A percentile compares a stretch with the other conserved stretches of the same genome.
phyloP scores from a whole-genome alignment of 768 basidiomycete species.

The Mycena leptocephala region DNA sequence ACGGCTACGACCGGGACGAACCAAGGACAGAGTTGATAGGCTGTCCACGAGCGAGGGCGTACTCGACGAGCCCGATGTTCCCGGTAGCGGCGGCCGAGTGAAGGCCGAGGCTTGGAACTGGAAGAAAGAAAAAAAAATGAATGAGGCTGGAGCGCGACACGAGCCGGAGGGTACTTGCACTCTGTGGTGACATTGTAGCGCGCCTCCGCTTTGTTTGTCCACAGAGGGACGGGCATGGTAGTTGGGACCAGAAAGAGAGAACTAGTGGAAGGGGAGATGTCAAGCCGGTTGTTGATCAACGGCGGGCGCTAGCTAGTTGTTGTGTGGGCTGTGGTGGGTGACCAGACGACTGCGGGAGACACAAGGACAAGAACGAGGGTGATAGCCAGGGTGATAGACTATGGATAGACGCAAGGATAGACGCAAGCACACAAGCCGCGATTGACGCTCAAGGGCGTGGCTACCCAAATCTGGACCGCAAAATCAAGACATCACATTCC shows the following conservation, averaged over 20 bases:
- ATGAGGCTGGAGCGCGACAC: neutral
- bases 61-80: slow-evolving; percentile 93
- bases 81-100: slow-evolving; percentile 88
- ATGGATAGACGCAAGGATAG: neutral
- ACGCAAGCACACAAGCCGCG: neutral
- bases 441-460: no score
- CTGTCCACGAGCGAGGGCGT: slow-evolving; percentile 94
- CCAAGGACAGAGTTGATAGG: slow-evolving; percentile 95
- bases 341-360: neutral
- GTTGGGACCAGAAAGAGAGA: slow-evolving; percentile 19
- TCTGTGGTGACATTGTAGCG: slow-evolving; percentile 75
- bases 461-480: no score
- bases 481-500: no score
- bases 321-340: neutral
- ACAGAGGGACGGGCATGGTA: slow-evolving; percentile 66
- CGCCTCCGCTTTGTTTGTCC: slow-evolving; percentile 68
- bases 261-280: slow-evolving; percentile 35
- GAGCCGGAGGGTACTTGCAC: slow-evolving; percentile 54
- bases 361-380: neutral
- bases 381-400: neutral
- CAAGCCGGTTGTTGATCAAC: slow-evolving; percentile 32
- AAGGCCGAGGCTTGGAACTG: slow-evolving; percentile 84
- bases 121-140: slow-evolving; percentile 12
- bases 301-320: slow-evolving; percentile 20
- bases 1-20: neutral